phyloP scores from a whole-genome alignment of 2,329 filamentous ascomycete species.

The Trichoderma cornu-damae region DNA sequence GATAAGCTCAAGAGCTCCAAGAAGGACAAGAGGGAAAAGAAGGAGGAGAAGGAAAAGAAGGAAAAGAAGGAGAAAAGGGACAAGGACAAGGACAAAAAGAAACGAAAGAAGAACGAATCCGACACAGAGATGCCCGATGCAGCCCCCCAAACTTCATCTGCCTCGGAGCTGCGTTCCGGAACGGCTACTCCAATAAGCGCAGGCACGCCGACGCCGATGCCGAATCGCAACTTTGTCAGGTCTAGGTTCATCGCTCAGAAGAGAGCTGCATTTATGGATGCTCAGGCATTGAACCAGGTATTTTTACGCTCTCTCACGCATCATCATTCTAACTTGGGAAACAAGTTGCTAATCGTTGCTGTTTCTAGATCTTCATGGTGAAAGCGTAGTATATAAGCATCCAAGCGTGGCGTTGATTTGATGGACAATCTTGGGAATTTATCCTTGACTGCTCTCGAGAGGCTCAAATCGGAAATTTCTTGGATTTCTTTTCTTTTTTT shows the following conservation, averaged over 20 bases:
- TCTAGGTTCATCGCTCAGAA: slow-evolving; percentile 86
- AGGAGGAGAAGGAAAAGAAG: slow-evolving; percentile 39
- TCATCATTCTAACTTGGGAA: no score
- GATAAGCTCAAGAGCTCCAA: slow-evolving; percentile 26
- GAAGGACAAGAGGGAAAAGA: slow-evolving; percentile 40
- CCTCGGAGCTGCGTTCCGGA: slow-evolving; percentile 28
- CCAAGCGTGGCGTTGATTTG: slow-evolving; percentile 9
- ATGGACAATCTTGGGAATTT: neutral
- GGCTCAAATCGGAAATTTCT: neutral
- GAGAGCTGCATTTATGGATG: slow-evolving; percentile 73
- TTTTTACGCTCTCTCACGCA: neutral
- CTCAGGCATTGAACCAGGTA: slow-evolving; percentile 81
- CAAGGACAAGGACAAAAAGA: slow-evolving; percentile 48
- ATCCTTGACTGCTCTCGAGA: neutral
- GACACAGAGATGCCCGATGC: slow-evolving; percentile 21
- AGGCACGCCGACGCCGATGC: slow-evolving; percentile 43
- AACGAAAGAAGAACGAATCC: slow-evolving; percentile 36
- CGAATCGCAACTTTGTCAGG: slow-evolving; percentile 66
- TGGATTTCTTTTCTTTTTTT: no score
- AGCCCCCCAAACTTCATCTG: slow-evolving; percentile 18
- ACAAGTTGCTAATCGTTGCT: slow-evolving; percentile 17
- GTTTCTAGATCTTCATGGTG: slow-evolving; percentile 63
- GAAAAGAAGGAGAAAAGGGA: slow-evolving; percentile 41
- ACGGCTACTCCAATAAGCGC: slow-evolving; percentile 38
- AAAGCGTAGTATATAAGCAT: slow-evolving; percentile 37